Conservation (phyloP, 208 protist species). For the Acanthamoeba pearcei region DNA sequence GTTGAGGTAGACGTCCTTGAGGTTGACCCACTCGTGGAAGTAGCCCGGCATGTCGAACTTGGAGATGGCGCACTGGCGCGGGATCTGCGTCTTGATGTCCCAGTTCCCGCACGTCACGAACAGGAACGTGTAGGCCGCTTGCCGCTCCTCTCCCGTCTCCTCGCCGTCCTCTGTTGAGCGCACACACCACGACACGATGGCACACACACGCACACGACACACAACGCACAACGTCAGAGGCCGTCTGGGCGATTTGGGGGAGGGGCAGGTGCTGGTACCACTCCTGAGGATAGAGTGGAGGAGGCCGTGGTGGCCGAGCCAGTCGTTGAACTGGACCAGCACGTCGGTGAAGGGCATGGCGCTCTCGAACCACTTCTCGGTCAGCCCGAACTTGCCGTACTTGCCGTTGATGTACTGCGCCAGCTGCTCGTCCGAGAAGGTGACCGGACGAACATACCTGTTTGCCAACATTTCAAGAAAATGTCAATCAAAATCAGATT, state of each 20-base stretch:
- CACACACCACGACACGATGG: neutral
- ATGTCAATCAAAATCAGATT: neutral
- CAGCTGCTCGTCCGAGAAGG: slow-evolving; percentile 29
- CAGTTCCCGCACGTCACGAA: slow-evolving; percentile 54
- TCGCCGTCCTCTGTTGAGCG: neutral
- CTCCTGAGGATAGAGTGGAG: neutral
- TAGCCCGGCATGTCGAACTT: slow-evolving; percentile 42
- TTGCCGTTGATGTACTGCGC: slow-evolving; percentile 36
- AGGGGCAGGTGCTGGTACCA: neutral
- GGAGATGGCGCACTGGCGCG: slow-evolving; percentile 53
- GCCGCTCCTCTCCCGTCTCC: slow-evolving; percentile 35
- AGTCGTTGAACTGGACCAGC: slow-evolving; percentile 40
- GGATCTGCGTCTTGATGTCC: slow-evolving; percentile 52
- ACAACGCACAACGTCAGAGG: neutral
- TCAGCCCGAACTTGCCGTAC: slow-evolving; percentile 23
- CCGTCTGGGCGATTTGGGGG: neutral
- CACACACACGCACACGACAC: neutral
- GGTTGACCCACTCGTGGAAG: slow-evolving; percentile 57
- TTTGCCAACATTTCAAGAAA: too few relatives aligned
- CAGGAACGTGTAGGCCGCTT: neutral
- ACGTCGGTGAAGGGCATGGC: slow-evolving; percentile 14
- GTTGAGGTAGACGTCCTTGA: slow-evolving; percentile 54
- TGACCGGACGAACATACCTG: slow-evolving; percentile 14
- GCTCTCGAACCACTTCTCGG: neutral
- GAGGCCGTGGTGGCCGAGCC: neutral